These are phyloP conservation scores for Exophiala mesophila DNA, from an alignment of 2,329 filamentous ascomycete genomes.

Conservation along the genomic window DNA sequence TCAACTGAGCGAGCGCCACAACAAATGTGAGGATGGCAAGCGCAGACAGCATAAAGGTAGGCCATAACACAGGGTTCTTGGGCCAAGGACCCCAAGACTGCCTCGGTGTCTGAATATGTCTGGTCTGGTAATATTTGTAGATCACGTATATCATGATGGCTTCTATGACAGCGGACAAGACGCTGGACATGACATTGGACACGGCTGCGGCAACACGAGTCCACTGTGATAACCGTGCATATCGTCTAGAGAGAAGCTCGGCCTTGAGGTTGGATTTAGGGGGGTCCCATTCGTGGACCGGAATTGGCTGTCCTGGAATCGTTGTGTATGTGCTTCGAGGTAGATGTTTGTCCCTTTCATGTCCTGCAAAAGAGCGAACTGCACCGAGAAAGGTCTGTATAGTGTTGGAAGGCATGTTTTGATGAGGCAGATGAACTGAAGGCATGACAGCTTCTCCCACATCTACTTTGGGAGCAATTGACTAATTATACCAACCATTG, in stretches of 20 bases:
- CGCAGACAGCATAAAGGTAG: conserved; percentile 12
- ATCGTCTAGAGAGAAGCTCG: neutral
- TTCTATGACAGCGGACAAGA: conserved; percentile 8
- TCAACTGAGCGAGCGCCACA: neutral
- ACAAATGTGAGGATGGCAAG: conserved; percentile 9
- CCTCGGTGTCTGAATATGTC: conserved; percentile 1
- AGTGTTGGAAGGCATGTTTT: neutral
- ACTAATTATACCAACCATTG: no score
- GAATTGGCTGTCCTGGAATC: neutral
- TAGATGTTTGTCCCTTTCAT: neutral
- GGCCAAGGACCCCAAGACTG: conserved; percentile 14
- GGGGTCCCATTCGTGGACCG: neutral
- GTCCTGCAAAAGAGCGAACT: neutral
- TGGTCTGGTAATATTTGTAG: conserved; percentile 14
- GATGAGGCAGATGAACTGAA: neutral
- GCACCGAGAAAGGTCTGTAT: neutral
- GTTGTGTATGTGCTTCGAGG: neutral
- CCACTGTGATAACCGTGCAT: conserved; percentile 2
- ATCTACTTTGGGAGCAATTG: no score
- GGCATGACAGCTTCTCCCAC: no score
- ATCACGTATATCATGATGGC: conserved; percentile 10
- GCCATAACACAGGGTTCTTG: conserved; percentile 8
- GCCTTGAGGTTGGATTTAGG: neutral
- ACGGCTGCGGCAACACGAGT: conserved; percentile 1
- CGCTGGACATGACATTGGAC: conserved; percentile 5